Conservation (phyloP, 306 rosid genomes). For the Cyclanthera cordifolia region DNA sequence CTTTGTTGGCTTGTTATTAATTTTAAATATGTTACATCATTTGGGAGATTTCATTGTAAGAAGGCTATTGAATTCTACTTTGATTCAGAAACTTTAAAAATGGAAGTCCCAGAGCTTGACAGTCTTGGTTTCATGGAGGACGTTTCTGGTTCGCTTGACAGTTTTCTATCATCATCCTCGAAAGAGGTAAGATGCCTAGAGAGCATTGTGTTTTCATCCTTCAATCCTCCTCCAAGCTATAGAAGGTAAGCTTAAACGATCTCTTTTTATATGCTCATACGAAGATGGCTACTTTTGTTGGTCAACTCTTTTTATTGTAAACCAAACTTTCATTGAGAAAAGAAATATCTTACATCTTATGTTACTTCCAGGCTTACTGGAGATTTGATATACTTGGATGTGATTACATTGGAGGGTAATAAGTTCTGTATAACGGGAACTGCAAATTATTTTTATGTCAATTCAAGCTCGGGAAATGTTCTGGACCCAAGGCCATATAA, state of each 20-base stretch:
- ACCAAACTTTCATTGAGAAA: too few species aligned
- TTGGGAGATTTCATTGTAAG: neutral
- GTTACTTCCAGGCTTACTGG: slow-evolving; percentile 69
- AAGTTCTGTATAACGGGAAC: slow-evolving; percentile 79
- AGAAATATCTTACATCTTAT: neutral
- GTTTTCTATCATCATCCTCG: slow-evolving; percentile 51
- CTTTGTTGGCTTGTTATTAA: slow-evolving; percentile 1
- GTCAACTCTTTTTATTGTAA: too few species aligned
- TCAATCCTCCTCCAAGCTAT: slow-evolving; percentile 93
- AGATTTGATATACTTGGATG: slow-evolving; percentile 94
- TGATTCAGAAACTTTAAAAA: slow-evolving; percentile 41
- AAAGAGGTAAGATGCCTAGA: slow-evolving; percentile 80
- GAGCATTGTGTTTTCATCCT: slow-evolving; percentile 85
- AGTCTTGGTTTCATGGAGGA: slow-evolving; percentile 95
- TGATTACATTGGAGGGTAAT: slow-evolving; percentile 74
- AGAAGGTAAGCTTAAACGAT: slow-evolving; percentile 49
- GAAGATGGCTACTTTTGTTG: neutral
- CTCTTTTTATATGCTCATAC: slow-evolving; percentile 10
- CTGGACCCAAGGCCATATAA: slow-evolving; percentile 77
- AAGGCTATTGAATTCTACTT: slow-evolving; percentile 23
- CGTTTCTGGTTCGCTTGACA: slow-evolving; percentile 71
- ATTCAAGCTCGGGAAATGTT: slow-evolving; percentile 55
- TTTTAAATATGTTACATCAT: slow-evolving; percentile 4
- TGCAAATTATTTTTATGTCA: slow-evolving; percentile 68
- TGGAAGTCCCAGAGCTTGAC: slow-evolving; percentile 77